Conservation (phyloP, 768 basidiomycete species). For the Xerocomus potaroensis region DNA sequence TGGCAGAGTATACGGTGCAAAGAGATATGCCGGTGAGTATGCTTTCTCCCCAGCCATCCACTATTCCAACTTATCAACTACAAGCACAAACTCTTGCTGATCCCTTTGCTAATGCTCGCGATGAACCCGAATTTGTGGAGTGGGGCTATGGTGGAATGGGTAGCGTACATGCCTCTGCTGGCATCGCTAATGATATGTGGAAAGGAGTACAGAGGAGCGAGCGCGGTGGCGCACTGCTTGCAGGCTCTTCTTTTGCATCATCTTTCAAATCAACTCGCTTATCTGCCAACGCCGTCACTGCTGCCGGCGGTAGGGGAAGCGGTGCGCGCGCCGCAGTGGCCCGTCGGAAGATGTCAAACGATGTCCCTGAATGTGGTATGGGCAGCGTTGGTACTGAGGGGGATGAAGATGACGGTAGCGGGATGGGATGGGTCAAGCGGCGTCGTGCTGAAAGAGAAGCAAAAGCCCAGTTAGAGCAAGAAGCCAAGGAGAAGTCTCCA, state of each 20-base stretch:
- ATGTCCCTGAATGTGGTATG: slow-evolving; percentile 27
- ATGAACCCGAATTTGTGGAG: slow-evolving; percentile 81
- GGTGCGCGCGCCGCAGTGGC: slow-evolving; percentile 10
- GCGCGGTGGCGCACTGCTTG: slow-evolving; percentile 23
- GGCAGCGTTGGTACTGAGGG: slow-evolving; percentile 18
- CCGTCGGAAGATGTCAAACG: slow-evolving; percentile 16
- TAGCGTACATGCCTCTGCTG: slow-evolving; percentile 34
- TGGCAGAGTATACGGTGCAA: slow-evolving; percentile 75
- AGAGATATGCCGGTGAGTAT: slow-evolving; percentile 24
- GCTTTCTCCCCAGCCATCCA: background rate
- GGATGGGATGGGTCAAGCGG: slow-evolving; percentile 77
- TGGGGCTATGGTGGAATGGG: slow-evolving; percentile 93
- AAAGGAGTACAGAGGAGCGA: slow-evolving; percentile 24
- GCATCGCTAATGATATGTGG: slow-evolving; percentile 28
- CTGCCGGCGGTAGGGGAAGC: slow-evolving; percentile 8
- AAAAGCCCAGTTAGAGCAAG: slow-evolving; percentile 23
- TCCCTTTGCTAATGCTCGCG: slow-evolving; percentile 59
- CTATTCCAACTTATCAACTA: background rate
- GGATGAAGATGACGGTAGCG: slow-evolving; percentile 79
- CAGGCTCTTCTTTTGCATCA: slow-evolving; percentile 8
- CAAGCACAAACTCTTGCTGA: slow-evolving; percentile 39
- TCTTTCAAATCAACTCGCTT: slow-evolving; percentile 12
- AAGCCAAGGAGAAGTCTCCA: slow-evolving; percentile 11
- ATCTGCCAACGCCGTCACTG: slow-evolving; percentile 27
- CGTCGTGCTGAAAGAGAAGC: slow-evolving; percentile 58